phyloP scores from a whole-genome alignment of 352 stramenopile species.

The Globisporangium emineosum region DNA sequence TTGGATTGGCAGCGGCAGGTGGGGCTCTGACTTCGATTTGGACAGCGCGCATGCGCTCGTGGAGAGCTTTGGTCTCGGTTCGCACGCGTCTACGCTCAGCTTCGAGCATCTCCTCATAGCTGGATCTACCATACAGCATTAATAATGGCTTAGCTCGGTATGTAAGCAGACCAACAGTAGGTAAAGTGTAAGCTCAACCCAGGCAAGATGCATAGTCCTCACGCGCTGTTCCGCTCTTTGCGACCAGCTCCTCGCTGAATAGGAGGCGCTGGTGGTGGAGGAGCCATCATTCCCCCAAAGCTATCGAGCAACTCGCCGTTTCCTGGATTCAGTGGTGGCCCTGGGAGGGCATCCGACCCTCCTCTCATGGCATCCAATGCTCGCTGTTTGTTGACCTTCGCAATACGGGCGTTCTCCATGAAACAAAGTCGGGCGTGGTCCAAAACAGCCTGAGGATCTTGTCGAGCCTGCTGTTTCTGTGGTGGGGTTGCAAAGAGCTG shows the following conservation, averaged over 20 bases:
- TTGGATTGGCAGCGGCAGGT: too few relatives aligned
- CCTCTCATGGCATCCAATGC: constrained; percentile 21
- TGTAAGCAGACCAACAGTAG: background rate
- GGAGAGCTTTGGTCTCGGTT: constrained; percentile 46
- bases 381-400: constrained; percentile 26
- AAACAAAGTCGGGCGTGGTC: constrained; percentile 18
- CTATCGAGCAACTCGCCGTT: background rate
- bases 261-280: background rate
- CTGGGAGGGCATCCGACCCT: background rate
- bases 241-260: background rate
- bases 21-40: background rate
- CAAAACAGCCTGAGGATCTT: background rate
- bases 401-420: constrained; percentile 26
- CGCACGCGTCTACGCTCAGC: constrained; percentile 39
- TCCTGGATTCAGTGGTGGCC: background rate
- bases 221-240: constrained; percentile 13
- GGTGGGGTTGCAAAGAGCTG: background rate
- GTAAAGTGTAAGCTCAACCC: background rate
- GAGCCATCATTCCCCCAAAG: background rate
- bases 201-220: background rate
- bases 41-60: constrained; percentile 45
- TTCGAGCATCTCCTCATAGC: constrained; percentile 43
- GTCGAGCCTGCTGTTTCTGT: background rate
- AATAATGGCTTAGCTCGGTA: background rate
- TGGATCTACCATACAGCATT: constrained; percentile 17